Percentiles rank a stretch among this genome's conserved stretches.
Evolutionary conservation across 116 monocot genomes (phyloP).

Genomic region (Papilionanthe hybrid): DNA sequence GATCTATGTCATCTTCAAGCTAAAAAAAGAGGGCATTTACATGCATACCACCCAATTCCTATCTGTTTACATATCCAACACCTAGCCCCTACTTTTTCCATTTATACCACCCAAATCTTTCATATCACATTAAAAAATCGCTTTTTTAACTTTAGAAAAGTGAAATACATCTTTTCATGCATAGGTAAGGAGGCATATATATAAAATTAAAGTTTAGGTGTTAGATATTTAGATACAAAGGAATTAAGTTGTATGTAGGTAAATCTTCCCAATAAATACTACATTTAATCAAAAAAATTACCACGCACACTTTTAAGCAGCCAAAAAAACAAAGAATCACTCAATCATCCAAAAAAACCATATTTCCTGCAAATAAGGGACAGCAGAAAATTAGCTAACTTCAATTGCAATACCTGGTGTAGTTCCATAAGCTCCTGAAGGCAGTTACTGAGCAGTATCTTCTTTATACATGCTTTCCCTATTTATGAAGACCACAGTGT

Average conservation of each 20-base stretch:
- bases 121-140: no score
- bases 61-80: no score
- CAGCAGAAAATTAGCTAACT: not conserved
- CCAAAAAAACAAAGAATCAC: not conserved
- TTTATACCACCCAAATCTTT: no score
- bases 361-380: not conserved
- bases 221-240: no score
- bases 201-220: no score
- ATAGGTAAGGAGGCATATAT: no score
- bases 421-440: constrained; percentile 99
- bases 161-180: no score
- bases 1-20: not conserved
- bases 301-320: not conserved
- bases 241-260: no score
- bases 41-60: no score
- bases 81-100: no score
- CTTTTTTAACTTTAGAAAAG: no score
- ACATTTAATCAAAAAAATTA: not conserved
- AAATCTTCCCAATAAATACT: no score
- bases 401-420: constrained; percentile 62
- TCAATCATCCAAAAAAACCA: not conserved
- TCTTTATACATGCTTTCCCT: constrained; percentile 99
- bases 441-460: constrained; percentile 94
- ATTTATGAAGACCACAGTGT: constrained; percentile 4
- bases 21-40: not conserved